A percentile compares a stretch with the other conserved stretches of the same genome.
Evolutionary conservation across 2,329 filamentous ascomycete genomes (phyloP).

Genomic region (Epichloe gansuensis): DNA sequence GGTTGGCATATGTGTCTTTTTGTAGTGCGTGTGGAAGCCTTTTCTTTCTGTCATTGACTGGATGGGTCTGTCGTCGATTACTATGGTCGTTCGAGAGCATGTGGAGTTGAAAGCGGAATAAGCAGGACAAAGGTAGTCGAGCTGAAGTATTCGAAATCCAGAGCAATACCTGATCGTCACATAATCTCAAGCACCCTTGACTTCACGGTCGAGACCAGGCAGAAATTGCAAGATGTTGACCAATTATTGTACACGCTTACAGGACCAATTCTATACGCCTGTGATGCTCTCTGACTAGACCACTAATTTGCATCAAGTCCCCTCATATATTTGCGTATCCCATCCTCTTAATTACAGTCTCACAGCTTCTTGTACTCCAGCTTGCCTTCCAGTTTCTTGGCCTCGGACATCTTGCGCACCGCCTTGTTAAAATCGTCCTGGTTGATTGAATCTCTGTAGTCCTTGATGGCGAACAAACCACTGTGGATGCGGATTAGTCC

Average conservation of each 20-base stretch:
- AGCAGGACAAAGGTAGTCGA: too few species aligned
- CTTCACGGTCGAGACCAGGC: not conserved
- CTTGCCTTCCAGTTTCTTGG: slow-evolving; percentile 98
- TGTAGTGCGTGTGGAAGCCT: too few species aligned
- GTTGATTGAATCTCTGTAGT: slow-evolving; percentile 89
- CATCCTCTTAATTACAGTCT: not conserved
- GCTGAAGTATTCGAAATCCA: too few species aligned
- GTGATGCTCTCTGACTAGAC: not conserved
- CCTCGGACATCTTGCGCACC: slow-evolving; percentile 90
- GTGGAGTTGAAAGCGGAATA: too few species aligned
- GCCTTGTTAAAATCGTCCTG: slow-evolving; percentile 99
- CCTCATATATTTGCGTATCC: not conserved
- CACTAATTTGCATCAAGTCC: not conserved
- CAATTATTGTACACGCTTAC: not conserved
- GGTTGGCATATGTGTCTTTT: too few species aligned
- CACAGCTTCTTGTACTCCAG: slow-evolving; percentile 95
- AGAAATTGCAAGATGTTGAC: not conserved
- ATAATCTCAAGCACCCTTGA: too few species aligned
- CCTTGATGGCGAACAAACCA: slow-evolving; percentile 95
- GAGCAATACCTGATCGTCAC: too few species aligned
- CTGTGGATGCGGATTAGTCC: slow-evolving; percentile 28
- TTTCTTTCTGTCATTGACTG: too few species aligned
- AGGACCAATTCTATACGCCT: not conserved
- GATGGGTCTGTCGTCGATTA: too few species aligned
- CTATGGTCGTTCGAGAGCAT: too few species aligned